Evolutionary conservation across 768 basidiomycete species (phyloP).

Genomic region (Lentinula sp.): DNA sequence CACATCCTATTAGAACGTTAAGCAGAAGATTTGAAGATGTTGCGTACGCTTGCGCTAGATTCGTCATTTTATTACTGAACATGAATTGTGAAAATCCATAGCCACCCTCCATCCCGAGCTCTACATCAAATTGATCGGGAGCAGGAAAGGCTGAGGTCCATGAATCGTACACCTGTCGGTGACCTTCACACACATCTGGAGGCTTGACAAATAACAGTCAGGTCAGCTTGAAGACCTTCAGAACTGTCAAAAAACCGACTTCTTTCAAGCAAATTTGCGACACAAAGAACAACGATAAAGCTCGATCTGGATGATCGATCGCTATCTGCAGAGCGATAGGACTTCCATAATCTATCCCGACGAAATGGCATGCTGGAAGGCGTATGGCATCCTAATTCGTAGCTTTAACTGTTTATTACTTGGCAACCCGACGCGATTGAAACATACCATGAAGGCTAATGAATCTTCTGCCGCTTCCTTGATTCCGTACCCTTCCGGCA

Average conservation of each 20-base stretch:
- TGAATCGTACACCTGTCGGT: not conserved
- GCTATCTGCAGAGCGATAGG: constrained; percentile 3
- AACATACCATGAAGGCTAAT: not conserved
- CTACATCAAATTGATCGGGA: not conserved
- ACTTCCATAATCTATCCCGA: constrained; percentile 1
- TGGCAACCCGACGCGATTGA: not conserved
- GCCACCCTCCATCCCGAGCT: not conserved
- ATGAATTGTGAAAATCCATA: constrained; percentile 3
- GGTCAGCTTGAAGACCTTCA: not conserved
- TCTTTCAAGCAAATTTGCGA: constrained; percentile 1
- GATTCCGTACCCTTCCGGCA: not conserved
- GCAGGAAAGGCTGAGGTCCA: not conserved
- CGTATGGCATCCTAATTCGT: not conserved
- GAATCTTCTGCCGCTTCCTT: constrained; percentile 2
- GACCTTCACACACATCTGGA: constrained; percentile 3
- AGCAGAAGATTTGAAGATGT: not conserved
- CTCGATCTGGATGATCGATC: not conserved
- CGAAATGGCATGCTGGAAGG: constrained; percentile 1
- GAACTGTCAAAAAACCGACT: not conserved
- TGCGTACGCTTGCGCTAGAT: constrained; percentile 3
- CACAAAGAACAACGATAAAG: not conserved
- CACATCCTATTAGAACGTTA: not conserved
- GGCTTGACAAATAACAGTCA: not conserved
- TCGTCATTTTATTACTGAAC: constrained; percentile 3
- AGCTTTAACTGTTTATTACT: not conserved